Percentiles rank a stretch among this genome's conserved stretches.
Evolutionary conservation across 257 asterid species (phyloP).

Genomic region (Primulina eburnea): DNA sequence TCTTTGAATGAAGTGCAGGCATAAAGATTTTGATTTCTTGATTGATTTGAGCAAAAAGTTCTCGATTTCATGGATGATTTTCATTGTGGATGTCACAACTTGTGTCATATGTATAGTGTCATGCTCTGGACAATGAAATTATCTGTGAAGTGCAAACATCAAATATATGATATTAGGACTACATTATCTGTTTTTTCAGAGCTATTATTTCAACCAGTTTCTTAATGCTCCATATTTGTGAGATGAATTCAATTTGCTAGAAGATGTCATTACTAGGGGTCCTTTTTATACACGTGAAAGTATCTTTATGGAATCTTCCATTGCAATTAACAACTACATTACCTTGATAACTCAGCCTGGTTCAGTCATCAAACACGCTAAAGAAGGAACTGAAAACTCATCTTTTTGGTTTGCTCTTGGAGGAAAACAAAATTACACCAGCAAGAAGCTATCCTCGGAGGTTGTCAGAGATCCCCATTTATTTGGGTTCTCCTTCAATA

Average conservation of each 20-base stretch:
- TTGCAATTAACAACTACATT: constrained; percentile 24
- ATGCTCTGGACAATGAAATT: too few relatives aligned
- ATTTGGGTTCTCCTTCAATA: constrained; percentile 57
- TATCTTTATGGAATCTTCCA: neutral
- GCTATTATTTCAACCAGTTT: neutral
- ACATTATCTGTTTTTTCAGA: too few relatives aligned
- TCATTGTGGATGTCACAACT: too few relatives aligned
- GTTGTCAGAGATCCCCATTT: constrained; percentile 81
- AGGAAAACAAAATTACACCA: constrained; percentile 81
- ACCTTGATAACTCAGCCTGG: constrained; percentile 64
- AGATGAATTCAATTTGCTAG: neutral
- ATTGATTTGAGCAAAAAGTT: neutral
- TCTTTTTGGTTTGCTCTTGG: constrained; percentile 93
- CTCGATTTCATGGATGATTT: too few relatives aligned
- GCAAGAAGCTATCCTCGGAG: constrained; percentile 63
- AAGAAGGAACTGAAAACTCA: constrained; percentile 98
- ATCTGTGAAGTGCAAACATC: too few relatives aligned
- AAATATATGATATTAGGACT: too few relatives aligned
- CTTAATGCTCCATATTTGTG: constrained; percentile 1
- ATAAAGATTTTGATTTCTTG: neutral
- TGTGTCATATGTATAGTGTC: too few relatives aligned
- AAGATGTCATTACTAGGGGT: neutral
- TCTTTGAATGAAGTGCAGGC: neutral
- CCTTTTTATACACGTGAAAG: neutral
- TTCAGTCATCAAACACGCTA: constrained; percentile 64